Evolutionary conservation across 2,329 filamentous ascomycete genomes (phyloP).

Genomic region (Teratosphaeria gauchensis): DNA sequence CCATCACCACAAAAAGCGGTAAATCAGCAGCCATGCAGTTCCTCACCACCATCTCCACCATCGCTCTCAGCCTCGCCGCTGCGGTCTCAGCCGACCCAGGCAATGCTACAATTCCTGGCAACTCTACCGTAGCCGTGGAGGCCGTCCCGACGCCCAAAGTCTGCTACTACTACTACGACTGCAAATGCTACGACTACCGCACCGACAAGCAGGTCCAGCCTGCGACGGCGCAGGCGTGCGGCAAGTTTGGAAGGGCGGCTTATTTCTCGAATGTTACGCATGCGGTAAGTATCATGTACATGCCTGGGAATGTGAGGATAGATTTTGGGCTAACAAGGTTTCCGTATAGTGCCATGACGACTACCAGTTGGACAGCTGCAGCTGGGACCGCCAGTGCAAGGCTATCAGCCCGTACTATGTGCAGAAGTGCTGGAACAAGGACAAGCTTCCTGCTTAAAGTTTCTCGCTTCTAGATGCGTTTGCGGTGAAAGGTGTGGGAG

Average conservation of each 20-base stretch:
- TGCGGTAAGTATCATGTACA: background rate
- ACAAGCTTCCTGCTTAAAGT: background rate
- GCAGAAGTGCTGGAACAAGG: background rate
- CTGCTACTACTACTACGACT: background rate
- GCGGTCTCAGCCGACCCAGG: too few species aligned
- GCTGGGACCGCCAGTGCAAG: background rate
- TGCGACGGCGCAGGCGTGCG: background rate
- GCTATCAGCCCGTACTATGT: background rate
- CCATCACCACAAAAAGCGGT: too few species aligned
- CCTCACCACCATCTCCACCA: background rate
- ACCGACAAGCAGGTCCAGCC: background rate
- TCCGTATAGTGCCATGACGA: background rate
- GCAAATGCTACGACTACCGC: background rate
- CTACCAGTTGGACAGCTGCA: background rate
- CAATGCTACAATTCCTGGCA: too few species aligned
- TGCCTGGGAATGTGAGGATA: background rate
- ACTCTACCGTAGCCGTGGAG: too few species aligned
- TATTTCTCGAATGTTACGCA: background rate
- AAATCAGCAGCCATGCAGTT: background rate
- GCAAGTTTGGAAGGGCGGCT: background rate
- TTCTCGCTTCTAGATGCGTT: too few species aligned
- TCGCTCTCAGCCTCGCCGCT: background rate
- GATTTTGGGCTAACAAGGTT: background rate
- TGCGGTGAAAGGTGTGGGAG: too few species aligned
- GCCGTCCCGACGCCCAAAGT: background rate